Evolutionary conservation across 371 early-diverging fungal species (phyloP).

Genomic region (Mycotypha africana): DNA sequence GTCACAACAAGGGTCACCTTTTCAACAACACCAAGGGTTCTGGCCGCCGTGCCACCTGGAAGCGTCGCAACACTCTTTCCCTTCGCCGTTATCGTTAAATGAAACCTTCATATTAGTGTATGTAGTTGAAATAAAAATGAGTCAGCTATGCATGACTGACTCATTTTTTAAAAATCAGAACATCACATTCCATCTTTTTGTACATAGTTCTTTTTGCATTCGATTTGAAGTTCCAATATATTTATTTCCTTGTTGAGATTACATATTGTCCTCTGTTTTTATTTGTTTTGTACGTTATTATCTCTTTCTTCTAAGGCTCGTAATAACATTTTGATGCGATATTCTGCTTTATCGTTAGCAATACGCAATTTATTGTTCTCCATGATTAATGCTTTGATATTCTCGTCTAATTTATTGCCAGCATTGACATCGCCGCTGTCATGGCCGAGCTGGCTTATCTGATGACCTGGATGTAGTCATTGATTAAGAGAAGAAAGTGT

Average conservation of each 20-base stretch:
- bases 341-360: constrained; percentile 35
- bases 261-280: not conserved
- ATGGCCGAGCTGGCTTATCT: no score
- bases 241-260: no score
- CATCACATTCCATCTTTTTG: not conserved
- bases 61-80: constrained; percentile 73
- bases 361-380: constrained; percentile 18
- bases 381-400: constrained; percentile 15
- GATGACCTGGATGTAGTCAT: no score
- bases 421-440: not conserved
- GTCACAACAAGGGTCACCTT: constrained; percentile 96
- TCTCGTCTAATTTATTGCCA: not conserved
- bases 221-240: no score
- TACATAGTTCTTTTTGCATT: not conserved
- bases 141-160: no score
- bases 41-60: constrained; percentile 80
- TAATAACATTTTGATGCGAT: constrained; percentile 32
- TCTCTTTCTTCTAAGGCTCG: constrained; percentile 29
- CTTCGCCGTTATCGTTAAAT: constrained; percentile 81
- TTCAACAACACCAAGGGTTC: constrained; percentile 99
- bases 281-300: constrained; percentile 1
- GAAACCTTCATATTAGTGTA: no score
- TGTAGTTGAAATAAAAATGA: no score
- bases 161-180: not conserved
- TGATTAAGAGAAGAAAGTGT: no score